A percentile compares a stretch with the other conserved stretches of the same genome.
Evolutionary conservation across 2,329 filamentous ascomycete species (phyloP).

Genomic region (Teratosphaeria destructans): DNA sequence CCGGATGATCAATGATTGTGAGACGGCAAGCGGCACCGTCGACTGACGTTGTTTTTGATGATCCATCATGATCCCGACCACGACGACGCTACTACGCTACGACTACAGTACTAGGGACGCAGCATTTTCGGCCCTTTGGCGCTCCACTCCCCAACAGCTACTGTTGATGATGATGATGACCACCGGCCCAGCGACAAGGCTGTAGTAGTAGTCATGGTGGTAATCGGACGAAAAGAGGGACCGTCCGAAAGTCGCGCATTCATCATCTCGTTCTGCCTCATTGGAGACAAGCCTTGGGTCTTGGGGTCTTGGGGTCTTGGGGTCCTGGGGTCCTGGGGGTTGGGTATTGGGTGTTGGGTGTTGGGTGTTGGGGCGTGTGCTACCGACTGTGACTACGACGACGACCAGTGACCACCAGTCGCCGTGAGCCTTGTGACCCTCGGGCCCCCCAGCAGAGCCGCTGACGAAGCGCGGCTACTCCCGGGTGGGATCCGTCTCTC

Average conservation of each 20-base stretch:
- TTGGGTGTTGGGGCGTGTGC: not conserved
- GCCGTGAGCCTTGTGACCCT: too few species aligned
- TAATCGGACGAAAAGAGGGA: not conserved
- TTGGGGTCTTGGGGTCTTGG: too few species aligned
- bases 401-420: too few species aligned
- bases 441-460: not conserved
- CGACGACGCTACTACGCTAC: too few species aligned
- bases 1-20: not conserved
- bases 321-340: too few species aligned
- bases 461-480: conserved; percentile 2
- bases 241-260: conserved; percentile 4
- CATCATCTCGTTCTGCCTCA: not conserved
- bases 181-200: not conserved
- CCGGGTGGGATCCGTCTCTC: not conserved
- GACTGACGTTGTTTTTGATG: not conserved
- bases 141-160: conserved; percentile 3
- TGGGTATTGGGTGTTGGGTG: too few species aligned
- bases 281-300: not conserved
- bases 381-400: not conserved
- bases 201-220: not conserved
- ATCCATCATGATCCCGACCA: too few species aligned
- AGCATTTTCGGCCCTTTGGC: conserved; percentile 6
- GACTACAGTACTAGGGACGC: not conserved
- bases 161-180: not conserved
- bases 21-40: conserved; percentile 1